A percentile compares a stretch with the other conserved stretches of the same genome.
These are phyloP conservation scores for Penicillium glabrum DNA, from an alignment of 2,329 filamentous ascomycete genomes.

Conservation along the genomic window DNA sequence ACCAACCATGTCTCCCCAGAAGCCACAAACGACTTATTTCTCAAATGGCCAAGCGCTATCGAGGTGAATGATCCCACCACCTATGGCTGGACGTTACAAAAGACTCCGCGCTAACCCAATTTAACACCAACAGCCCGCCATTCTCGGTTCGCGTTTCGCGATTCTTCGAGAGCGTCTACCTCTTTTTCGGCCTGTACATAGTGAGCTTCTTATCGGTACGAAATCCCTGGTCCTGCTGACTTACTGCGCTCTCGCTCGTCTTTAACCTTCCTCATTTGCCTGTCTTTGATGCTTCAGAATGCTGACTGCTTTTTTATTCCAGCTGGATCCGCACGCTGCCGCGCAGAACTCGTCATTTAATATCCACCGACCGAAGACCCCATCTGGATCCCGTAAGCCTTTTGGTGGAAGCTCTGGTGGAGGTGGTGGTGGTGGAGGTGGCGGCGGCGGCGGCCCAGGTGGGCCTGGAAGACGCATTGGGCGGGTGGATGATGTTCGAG, in stretches of 20 bases:
- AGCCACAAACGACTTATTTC: slow-evolving; percentile 34
- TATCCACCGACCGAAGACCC: slow-evolving; percentile 31
- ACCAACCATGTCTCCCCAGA: slow-evolving; percentile 32
- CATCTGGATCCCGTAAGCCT: slow-evolving; percentile 22
- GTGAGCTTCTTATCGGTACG: slow-evolving; percentile 50
- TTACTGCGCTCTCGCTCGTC: background rate
- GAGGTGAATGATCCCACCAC: slow-evolving; percentile 24
- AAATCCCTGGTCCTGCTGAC: background rate
- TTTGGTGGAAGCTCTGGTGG: slow-evolving; percentile 28
- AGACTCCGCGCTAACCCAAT: background rate
- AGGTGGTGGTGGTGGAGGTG: slow-evolving; percentile 28
- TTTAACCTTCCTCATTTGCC: background rate
- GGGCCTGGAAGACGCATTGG: slow-evolving; percentile 42
- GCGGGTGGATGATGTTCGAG: slow-evolving; percentile 49
- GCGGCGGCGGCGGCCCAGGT: slow-evolving; percentile 25
- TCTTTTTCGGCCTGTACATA: slow-evolving; percentile 51
- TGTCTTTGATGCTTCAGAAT: background rate
- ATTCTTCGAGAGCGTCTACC: slow-evolving; percentile 44
- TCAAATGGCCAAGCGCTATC: slow-evolving; percentile 41
- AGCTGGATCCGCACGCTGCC: slow-evolving; percentile 49
- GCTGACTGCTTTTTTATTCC: slow-evolving; percentile 13
- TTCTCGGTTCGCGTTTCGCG: slow-evolving; percentile 43
- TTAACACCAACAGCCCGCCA: slow-evolving; percentile 39
- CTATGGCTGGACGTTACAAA: background rate
- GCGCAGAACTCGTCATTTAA: slow-evolving; percentile 50